Base-by-base conservation (phyloP, 441 rosid genomes). In the Populus hybrid region DNA sequence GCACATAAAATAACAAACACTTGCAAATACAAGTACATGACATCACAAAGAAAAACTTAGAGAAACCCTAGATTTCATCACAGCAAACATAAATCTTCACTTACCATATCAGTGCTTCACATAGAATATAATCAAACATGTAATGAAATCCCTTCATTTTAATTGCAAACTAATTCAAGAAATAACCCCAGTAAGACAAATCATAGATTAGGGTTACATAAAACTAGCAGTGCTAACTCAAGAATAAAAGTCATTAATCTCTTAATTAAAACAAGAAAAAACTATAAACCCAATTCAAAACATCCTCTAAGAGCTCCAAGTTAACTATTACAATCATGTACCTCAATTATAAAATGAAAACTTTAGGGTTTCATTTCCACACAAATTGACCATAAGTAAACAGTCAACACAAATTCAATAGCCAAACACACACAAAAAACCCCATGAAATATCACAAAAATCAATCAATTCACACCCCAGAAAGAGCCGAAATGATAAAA, bases 1-100 rank as follows among this genome's bases (percentile, higher is more conserved):
- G 57, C 81, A 86, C 97, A 92, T 93, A 83, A 92, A 91, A 90
- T 90, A 84, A 89, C 85, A 84, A 67, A 79, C 67, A 50, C 59
- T 16, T 4, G 59, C 59, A 74, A 74, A 78, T 38, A 36, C 34
- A 80, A 79, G 71, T 36, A 18, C 72, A 84, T 66, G 79, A 81
- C 21, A 64, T 57, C 50, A 36, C 69, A 67, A 82, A 78, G 75
- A 69, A 71, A 77, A 70, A 46, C 30, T 18, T 74, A 78, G 46
- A 40, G 87, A 92, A 92, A 94, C 94, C 92, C 88, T 91, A 84
- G 74, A 26, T 72, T 40, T 69, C 59, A 80, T 80, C 66, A 84
- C 85, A 82, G 77, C 57, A 80, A 77, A 75, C 71, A 76, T 59
- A 38, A 80, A 40, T 69, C 76, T 67, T 76, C 67, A 66, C 46